Base-by-base conservation (phyloP, 352 stramenopile species). In the Phytophthora fragariaefolia region DNA sequence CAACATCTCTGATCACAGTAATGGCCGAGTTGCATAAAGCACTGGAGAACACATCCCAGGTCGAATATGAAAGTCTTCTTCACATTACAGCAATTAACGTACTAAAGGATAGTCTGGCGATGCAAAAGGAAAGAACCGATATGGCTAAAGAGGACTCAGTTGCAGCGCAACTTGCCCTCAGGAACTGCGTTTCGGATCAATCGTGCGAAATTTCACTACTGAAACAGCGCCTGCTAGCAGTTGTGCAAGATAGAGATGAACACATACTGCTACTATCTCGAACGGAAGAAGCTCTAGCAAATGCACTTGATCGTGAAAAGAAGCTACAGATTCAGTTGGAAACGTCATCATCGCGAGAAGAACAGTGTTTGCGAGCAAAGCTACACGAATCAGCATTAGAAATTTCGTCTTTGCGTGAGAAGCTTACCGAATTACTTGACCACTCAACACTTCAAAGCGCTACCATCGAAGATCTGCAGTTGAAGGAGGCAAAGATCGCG, bases 401-500 rank as follows among this genome's bases (percentile, higher is more conserved):
- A 59, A 38, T 68, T n/a, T 28, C 36, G 7, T 67, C 51, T 20
- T 26, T 72, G 5, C 67, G 67, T 42, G 62, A 67, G 55, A 62
- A 75, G 28, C 56, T 75, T 17, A 28, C 62, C 18, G 52, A 69
- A 52, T 22, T 72, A 7, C 49, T 72, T 9, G 57, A 76, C 6
- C 57, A 72, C 26, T 72, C 62, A 17, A 65, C 38, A 15, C 13
- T 72, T 17, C 68, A 76, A 42, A 72, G 63, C 3, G 17, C 57
- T 42, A 54, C 56, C 4, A 66, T 76, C 12, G 56, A 76, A 40
- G 38, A 43, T 0, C 17, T 76, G 32, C 30, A 63, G 10, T 24
- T 57, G 6, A 45, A 71, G 40, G 42, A 59, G n/a, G 20, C 50
- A 22, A 40, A 69, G 9, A 4, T 23, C 24, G 4, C 38, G 23